Base-by-base conservation (phyloP, 164 flowering plant genomes). In the Buxus sempervirens region DNA sequence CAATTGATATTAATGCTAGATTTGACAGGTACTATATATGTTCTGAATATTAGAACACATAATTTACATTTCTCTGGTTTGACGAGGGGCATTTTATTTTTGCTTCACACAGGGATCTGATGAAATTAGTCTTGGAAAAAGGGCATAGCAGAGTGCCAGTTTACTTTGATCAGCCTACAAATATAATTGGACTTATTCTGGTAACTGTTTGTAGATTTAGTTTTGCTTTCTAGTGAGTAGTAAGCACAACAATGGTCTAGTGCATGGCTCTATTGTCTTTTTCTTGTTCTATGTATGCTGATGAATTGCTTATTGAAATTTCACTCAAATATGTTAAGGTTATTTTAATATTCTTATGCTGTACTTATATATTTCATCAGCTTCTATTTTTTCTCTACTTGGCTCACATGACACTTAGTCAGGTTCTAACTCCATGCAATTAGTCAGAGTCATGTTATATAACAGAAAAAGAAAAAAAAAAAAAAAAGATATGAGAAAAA, bases 81-180 rank as follows among this genome's bases (percentile, higher is more conserved):
- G 12, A 25, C 54, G 42, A 56, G n/a, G 18, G 48, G 18, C 26
- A 51, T 54, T 12, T 32, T 2, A 20, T 38, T 10, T 19, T 54
- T 66, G 25, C 54, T 24, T 26, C 3, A 15, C 54, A 64, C 80
- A 85, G 90, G 76, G 76, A 78, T 51, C 45, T 83, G 76, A 84
- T 85, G 86, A 77, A 76, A 62, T 60, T 84, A 57, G 85, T 88
- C 27, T 56, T 90, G 81, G 82, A 83, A 32, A 76, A 81, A 69
- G 93, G 98, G 67, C 98, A 94, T 69, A 94, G 98, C 85, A 84
- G 98, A 74, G 78, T 94, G 54, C 98, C 98, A 20, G 96, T 95
- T 73, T 95, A 86, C 76, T 86, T 87, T 78, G 99, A 95, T 78
- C 86, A 90, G 59, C 86, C 85, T 51, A 86, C 87, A 71, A 95